phyloP scores from a whole-genome alignment of 176 grass and related monocot genomes.

The Musa schizocarpa region DNA sequence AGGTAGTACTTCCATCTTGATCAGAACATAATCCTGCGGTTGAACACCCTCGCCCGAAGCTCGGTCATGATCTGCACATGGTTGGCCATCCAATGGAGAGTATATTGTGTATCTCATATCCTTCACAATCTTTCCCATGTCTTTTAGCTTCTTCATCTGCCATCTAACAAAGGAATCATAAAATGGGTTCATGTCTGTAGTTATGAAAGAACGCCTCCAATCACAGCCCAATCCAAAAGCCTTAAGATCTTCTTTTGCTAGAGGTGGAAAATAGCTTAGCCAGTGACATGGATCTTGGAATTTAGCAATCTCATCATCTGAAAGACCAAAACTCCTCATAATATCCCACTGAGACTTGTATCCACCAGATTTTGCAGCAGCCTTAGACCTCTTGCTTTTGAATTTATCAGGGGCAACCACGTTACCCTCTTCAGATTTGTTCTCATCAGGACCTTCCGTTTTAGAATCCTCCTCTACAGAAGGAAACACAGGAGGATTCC shows the following conservation, averaged over 20 bases:
- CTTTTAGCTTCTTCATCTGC: conserved; percentile 69
- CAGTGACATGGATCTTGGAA: conserved; percentile 67
- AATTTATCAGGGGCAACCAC: conserved; percentile 45
- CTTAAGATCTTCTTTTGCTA: conserved; percentile 51
- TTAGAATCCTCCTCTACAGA: conserved; percentile 31
- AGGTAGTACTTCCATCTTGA: conserved; percentile 64
- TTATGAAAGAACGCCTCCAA: conserved; percentile 65
- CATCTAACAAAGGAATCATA: conserved; percentile 73
- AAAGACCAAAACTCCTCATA: conserved; percentile 49
- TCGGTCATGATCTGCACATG: conserved; percentile 70
- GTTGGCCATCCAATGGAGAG: conserved; percentile 77
- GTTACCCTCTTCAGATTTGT: conserved; percentile 24
- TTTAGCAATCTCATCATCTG: conserved; percentile 44
- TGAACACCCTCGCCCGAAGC: conserved; percentile 53
- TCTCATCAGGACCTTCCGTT: conserved; percentile 22
- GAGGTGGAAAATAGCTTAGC: conserved; percentile 47
- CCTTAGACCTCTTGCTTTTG: conserved; percentile 63
- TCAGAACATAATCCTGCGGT: conserved; percentile 69
- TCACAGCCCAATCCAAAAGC: conserved; percentile 61
- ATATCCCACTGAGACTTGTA: conserved; percentile 73
- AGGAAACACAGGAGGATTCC: conserved; percentile 54
- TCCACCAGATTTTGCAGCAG: conserved; percentile 39
- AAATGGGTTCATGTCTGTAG: conserved; percentile 57
- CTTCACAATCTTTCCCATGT: conserved; percentile 58
- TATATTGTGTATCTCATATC: conserved; percentile 60